Percentiles rank a stretch among this genome's conserved stretches.
Conservation (phyloP, 768 basidiomycete species). For the Tricholoma sp. region DNA sequence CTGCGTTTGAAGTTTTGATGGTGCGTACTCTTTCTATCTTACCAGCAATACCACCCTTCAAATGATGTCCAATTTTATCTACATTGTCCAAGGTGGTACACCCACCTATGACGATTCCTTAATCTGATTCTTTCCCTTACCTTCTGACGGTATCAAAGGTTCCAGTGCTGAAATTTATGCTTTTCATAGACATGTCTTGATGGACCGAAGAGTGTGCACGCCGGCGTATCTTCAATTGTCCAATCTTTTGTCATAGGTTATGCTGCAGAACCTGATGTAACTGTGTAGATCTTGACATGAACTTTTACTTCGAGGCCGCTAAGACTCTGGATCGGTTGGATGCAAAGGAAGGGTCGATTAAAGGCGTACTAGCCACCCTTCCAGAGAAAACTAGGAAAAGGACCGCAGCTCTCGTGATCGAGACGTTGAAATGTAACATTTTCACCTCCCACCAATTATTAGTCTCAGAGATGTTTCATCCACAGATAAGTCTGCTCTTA, state of each 20-base stretch:
- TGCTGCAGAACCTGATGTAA: constrained; percentile 15
- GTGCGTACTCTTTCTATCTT: constrained; percentile 3
- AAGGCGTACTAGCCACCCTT: constrained; percentile 70
- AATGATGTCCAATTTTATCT: constrained; percentile 76
- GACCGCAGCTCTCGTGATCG: constrained; percentile 83
- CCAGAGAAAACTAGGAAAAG: constrained; percentile 73
- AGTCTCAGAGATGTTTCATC: neutral
- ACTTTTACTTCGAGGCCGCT: constrained; percentile 93
- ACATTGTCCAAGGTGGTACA: constrained; percentile 79
- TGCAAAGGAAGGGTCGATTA: constrained; percentile 88
- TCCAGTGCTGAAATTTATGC: neutral
- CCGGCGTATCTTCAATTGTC: constrained; percentile 13
- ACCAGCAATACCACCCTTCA: neutral
- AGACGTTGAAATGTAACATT: constrained; percentile 88
- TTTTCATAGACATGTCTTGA: neutral
- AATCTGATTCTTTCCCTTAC: constrained; percentile 24
- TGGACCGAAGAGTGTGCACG: constrained; percentile 3
- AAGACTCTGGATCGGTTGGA: constrained; percentile 81
- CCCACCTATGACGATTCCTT: constrained; percentile 45
- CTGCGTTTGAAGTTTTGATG: neutral
- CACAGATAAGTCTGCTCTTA: constrained; percentile 74
- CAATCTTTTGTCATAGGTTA: constrained; percentile 12
- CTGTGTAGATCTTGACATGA: constrained; percentile 54
- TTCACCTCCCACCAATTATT: neutral
- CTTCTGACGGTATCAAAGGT: neutral